Base-by-base conservation (phyloP, 2,329 filamentous ascomycete species). In the Botrytis fragariae region DNA sequence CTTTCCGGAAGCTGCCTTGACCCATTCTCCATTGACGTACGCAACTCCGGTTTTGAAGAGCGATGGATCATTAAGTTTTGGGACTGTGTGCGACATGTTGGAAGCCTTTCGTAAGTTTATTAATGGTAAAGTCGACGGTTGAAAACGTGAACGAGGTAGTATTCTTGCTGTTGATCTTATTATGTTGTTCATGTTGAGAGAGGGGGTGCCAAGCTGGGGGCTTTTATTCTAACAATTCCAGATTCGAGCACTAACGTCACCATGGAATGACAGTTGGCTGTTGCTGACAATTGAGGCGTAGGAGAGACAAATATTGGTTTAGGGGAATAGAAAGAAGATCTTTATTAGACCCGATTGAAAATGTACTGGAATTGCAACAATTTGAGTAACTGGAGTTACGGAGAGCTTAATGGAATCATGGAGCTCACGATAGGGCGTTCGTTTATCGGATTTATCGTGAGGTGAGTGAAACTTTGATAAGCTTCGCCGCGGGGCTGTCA, bases 1-100 rank as follows among this genome's bases (percentile, higher is more conserved):
- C 87, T 97, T 91, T 81, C 94, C 93, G 0, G 94, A 97, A 80
- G 90, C 89, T 78, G 95, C 93, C 78, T 88, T 87, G 75, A 97
- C 89, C 93, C 95, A 99, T 87, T 97, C 88, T 80, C 96, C 96
- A 82, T 99, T 95, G 80, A 98, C 91, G 81, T 95, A 98, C 79
- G 90, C 77, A 84, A 89, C 88, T 81, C 95, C 89, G 78, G 91
- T 89, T 85, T 97, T 98, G 79, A 98, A 89, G 74, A 99, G 88
- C 37, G 92, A 93, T 51, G 89, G 88, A 78, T 95, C 93, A 80
- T 90, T 93, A 79, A 95, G 89, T 91, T 94, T 80, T 62, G 79
- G 79, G 14, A 79, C 77, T 54, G 42, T 77, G 69, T 80, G 79
- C 29, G 77, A 76, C 77, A 79, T 78, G 3, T 73, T 77, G 64